Evolutionary conservation across 1,139 yeast genomes (phyloP).

Genomic region (Nakaseomyces sp.): DNA sequence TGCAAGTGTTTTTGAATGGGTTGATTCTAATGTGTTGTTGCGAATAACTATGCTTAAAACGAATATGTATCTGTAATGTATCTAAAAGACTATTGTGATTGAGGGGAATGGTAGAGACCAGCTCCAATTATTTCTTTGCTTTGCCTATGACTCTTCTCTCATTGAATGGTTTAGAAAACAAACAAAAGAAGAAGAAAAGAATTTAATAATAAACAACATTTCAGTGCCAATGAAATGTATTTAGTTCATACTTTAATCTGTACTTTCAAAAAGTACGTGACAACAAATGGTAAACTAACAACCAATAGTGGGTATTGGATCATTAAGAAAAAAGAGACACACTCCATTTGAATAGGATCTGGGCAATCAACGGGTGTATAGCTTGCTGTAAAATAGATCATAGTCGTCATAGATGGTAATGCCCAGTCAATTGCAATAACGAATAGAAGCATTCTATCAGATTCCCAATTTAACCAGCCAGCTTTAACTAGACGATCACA

Average conservation of each 20-base stretch:
- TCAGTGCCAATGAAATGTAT: too few relatives aligned
- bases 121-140: too few relatives aligned
- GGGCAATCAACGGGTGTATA: conserved; percentile 54
- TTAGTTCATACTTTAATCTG: conserved; percentile 11
- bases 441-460: conserved; percentile 52
- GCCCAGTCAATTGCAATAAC: conserved; percentile 61
- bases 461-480: conserved; percentile 41
- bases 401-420: conserved; percentile 64
- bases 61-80: too few relatives aligned
- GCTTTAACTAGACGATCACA: conserved; percentile 39
- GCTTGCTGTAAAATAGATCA: conserved; percentile 67
- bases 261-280: conserved; percentile 46
- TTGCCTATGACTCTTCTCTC: too few relatives aligned
- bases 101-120: too few relatives aligned
- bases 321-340: conserved; percentile 55
- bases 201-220: too few relatives aligned
- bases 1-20: too few relatives aligned
- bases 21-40: too few relatives aligned
- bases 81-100: too few relatives aligned
- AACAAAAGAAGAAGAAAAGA: not conserved
- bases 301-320: conserved; percentile 52
- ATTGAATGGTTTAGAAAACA: not conserved
- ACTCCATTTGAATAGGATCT: conserved; percentile 64
- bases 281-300: conserved; percentile 56
- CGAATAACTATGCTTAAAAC: not conserved